phyloP scores from a whole-genome alignment of 129 eudicot species.

The Lactuca sativa region DNA sequence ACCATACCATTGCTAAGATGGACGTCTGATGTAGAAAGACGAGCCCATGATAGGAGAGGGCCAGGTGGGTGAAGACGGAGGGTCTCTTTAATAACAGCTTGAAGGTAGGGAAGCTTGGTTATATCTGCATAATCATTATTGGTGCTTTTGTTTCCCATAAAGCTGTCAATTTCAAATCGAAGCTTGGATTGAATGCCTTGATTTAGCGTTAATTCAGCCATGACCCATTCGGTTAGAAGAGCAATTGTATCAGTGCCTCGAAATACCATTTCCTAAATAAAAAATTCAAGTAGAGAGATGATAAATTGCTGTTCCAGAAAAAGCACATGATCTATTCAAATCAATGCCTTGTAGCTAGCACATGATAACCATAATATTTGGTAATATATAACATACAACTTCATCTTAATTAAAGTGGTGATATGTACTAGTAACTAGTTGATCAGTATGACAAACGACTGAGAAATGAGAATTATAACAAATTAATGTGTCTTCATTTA shows the following conservation, averaged over 20 bases:
- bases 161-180: conserved; percentile 35
- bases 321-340: too few species aligned
- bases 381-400: too few species aligned
- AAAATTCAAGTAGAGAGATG: neutral
- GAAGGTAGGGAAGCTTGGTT: conserved; percentile 43
- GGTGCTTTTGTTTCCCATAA: neutral
- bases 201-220: conserved; percentile 53
- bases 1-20: conserved; percentile 51
- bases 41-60: conserved; percentile 74
- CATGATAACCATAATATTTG: too few species aligned
- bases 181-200: conserved; percentile 52
- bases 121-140: conserved; percentile 21
- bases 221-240: conserved; percentile 60
- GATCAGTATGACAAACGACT: too few species aligned
- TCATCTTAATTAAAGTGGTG: too few species aligned
- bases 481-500: neutral
- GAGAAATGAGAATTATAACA: too few species aligned
- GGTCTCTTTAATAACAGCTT: conserved; percentile 50
- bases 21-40: conserved; percentile 51
- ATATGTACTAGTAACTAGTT: too few species aligned
- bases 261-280: conserved; percentile 64
- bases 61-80: conserved; percentile 58
- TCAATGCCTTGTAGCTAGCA: too few species aligned
- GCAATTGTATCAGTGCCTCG: conserved; percentile 74
- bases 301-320: neutral